Conservation (phyloP, 768 basidiomycete species). For the Neoboletus brunneissimus region DNA sequence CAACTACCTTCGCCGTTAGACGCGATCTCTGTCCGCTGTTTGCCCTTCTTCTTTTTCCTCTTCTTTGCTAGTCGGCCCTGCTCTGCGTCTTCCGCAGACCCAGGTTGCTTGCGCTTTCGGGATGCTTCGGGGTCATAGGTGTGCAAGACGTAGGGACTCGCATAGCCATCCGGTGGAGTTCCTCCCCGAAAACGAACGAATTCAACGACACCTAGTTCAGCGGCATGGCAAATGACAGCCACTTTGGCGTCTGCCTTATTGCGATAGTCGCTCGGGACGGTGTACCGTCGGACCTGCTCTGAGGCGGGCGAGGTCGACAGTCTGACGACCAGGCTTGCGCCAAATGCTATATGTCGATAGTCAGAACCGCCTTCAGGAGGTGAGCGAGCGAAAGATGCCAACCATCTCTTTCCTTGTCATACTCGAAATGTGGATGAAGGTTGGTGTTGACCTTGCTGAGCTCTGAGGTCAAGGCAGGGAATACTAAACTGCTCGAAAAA, state of each 20-base stretch:
- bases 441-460: conserved; percentile 41
- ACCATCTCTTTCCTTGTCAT: conserved; percentile 52
- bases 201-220: conserved; percentile 55
- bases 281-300: conserved; percentile 43
- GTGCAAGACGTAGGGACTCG: conserved; percentile 33
- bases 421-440: conserved; percentile 41
- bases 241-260: conserved; percentile 60
- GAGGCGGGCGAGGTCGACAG: conserved; percentile 33
- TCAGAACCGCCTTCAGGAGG: not conserved
- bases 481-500: conserved; percentile 43
- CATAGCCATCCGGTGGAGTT: conserved; percentile 41
- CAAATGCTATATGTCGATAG: conserved; percentile 43
- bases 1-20: conserved; percentile 8
- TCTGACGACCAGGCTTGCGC: conserved; percentile 47
- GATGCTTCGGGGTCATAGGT: conserved; percentile 26
- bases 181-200: conserved; percentile 54
- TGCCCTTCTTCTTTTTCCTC: conserved; percentile 28
- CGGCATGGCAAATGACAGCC: conserved; percentile 52
- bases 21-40: conserved; percentile 22
- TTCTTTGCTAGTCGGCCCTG: conserved; percentile 23
- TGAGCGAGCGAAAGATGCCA: conserved; percentile 5
- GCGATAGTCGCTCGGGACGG: conserved; percentile 48
- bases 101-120: conserved; percentile 38
- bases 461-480: conserved; percentile 45
- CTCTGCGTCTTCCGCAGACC: conserved; percentile 17